Evolutionary conservation across 176 grass and related monocot genomes (phyloP).

Genomic region (Hyparrhenia diplandra): DNA sequence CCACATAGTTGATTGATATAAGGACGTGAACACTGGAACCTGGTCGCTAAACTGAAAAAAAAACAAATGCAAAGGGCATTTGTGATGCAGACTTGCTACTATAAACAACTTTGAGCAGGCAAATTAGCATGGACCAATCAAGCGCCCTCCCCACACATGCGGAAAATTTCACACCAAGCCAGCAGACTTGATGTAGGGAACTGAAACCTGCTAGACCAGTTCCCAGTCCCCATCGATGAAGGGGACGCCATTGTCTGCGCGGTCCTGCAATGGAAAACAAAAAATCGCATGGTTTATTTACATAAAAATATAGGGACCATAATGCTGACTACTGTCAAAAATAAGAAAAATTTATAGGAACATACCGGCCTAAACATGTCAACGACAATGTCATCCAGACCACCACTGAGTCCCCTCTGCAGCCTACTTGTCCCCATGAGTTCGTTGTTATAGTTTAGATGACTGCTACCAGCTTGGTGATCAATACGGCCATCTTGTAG

Average conservation of each 20-base stretch:
- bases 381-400: slow-evolving; percentile 53
- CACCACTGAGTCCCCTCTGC: slow-evolving; percentile 47
- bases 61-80: slow-evolving; percentile 36
- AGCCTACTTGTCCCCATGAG: slow-evolving; percentile 38
- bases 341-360: background rate
- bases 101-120: slow-evolving; percentile 31
- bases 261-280: slow-evolving; percentile 24
- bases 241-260: background rate
- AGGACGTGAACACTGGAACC: slow-evolving; percentile 26
- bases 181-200: slow-evolving; percentile 17
- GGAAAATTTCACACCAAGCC: slow-evolving; percentile 24
- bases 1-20: slow-evolving; percentile 7
- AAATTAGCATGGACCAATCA: slow-evolving; percentile 36
- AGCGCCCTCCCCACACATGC: slow-evolving; percentile 9
- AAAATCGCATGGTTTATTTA: background rate
- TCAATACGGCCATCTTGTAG: slow-evolving; percentile 37
- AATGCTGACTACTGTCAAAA: background rate
- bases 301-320: background rate
- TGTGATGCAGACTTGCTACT: slow-evolving; percentile 39
- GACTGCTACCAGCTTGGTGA: slow-evolving; percentile 15
- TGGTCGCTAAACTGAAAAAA: slow-evolving; percentile 35
- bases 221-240: slow-evolving; percentile 49
- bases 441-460: slow-evolving; percentile 42
- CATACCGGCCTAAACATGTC: slow-evolving; percentile 59
- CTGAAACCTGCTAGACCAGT: slow-evolving; percentile 30